Evolutionary conservation across 192 early-diverging fungal species (phyloP).

Genomic region (Linnemannia hyalina): DNA sequence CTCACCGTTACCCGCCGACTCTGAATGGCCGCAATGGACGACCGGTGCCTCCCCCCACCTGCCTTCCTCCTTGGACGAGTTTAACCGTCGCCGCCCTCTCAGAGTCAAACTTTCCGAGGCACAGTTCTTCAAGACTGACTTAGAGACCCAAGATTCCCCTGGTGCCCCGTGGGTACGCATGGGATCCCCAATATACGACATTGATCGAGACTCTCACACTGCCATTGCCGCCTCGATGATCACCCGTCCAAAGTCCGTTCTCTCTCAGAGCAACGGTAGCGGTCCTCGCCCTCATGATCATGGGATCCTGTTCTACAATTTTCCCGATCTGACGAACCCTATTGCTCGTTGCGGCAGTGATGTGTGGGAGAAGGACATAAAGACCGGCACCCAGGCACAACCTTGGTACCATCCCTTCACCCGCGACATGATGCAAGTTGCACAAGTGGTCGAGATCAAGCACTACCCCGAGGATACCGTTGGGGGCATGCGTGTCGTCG

Average conservation of each 20-base stretch:
- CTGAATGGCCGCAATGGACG: background rate
- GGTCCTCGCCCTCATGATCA: conserved; percentile 2
- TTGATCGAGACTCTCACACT: conserved; percentile 1
- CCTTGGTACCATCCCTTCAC: background rate
- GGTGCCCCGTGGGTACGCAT: background rate
- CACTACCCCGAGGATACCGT: conserved; percentile 16
- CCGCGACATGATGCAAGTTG: background rate
- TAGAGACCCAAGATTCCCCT: background rate
- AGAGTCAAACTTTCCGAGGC: conserved; percentile 7
- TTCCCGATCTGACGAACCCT: conserved; percentile 23
- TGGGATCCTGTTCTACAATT: conserved; percentile 18
- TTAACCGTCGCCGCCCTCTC: background rate
- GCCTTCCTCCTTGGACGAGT: background rate
- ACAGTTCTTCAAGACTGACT: background rate
- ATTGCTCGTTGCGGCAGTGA: conserved; percentile 27
- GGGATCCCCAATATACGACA: conserved; percentile 21
- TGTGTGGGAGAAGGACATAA: background rate
- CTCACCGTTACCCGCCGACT: background rate
- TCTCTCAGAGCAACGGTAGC: background rate
- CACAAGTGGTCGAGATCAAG: conserved; percentile 22
- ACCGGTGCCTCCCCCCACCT: no score
- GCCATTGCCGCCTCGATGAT: conserved; percentile 26
- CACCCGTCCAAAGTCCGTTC: conserved; percentile 14
- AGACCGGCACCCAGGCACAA: background rate
- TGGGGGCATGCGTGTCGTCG: conserved; percentile 19